Evolutionary conservation across 2,329 filamentous ascomycete species (phyloP).

Genomic region (Trichoderma atrobrunneum): DNA sequence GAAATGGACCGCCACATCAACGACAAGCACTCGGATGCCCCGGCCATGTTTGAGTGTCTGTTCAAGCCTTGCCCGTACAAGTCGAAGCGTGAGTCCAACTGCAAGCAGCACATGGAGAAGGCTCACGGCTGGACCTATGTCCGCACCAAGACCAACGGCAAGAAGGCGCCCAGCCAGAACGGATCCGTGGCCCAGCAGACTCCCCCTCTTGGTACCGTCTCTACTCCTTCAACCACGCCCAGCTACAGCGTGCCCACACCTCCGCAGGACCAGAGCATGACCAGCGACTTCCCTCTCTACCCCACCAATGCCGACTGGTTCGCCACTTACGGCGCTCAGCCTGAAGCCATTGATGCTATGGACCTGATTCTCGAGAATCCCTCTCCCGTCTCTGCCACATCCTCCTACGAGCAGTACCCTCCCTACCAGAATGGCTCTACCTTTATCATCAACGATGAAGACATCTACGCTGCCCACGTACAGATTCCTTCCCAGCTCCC

Average conservation of each 20-base stretch:
- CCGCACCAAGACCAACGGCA: conserved; percentile 88
- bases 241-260: conserved; percentile 55
- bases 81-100: conserved; percentile 94
- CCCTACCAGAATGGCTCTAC: conserved; percentile 60
- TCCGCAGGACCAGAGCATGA: conserved; percentile 44
- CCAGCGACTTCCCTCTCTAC: conserved; percentile 50
- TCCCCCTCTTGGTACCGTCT: conserved; percentile 59
- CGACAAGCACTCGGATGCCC: conserved; percentile 84
- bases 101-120: conserved; percentile 99
- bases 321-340: conserved; percentile 31
- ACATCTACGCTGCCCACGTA: conserved; percentile 58
- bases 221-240: conserved; percentile 58
- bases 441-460: conserved; percentile 60
- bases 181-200: conserved; percentile 49
- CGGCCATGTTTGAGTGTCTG: conserved; percentile 78
- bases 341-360: conserved; percentile 40
- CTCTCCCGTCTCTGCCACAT: conserved; percentile 38
- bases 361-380: conserved; percentile 39
- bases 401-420: conserved; percentile 51
- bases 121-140: conserved; percentile 88
- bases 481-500: conserved; percentile 53
- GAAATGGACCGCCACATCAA: conserved; percentile 95
- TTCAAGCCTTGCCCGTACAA: conserved; percentile 86
- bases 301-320: conserved; percentile 47
- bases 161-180: conserved; percentile 49